phyloP scores from a whole-genome alignment of 2,329 filamentous ascomycete species.

The Alternaria consortialis region DNA sequence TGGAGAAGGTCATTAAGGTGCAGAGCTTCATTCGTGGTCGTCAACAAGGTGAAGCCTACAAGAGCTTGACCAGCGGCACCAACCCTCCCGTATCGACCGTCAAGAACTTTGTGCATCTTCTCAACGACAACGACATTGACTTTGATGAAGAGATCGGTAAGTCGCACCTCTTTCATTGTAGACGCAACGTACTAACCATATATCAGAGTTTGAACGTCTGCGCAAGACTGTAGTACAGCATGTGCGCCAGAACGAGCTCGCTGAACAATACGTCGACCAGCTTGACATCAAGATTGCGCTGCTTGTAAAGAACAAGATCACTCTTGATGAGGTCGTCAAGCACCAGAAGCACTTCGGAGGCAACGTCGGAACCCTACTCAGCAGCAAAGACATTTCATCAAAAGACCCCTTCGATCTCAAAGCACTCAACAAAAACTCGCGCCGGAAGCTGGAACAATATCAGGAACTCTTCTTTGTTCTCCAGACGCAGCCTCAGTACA shows the following conservation, averaged over 20 bases:
- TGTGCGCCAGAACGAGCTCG: conserved; percentile 94
- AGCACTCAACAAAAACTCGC: conserved; percentile 94
- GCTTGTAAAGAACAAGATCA: conserved; percentile 99
- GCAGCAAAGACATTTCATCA: conserved; percentile 87
- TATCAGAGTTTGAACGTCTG: conserved; percentile 83
- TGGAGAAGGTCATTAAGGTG: conserved; percentile 98
- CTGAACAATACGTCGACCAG: conserved; percentile 98
- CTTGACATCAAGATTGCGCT: conserved; percentile 99
- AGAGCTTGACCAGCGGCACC: conserved; percentile 93
- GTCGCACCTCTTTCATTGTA: conserved; percentile 1
- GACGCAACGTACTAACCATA: conserved; percentile 24
- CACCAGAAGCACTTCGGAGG: conserved; percentile 97
- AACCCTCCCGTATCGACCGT: conserved; percentile 96
- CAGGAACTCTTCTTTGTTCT: conserved; percentile 98
- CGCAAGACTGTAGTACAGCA: conserved; percentile 97
- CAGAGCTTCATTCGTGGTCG: conserved; percentile 96
- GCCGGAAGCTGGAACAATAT: conserved; percentile 94
- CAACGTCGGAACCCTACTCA: conserved; percentile 82
- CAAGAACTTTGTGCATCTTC: conserved; percentile 96
- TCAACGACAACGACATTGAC: conserved; percentile 98
- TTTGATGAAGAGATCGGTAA: conserved; percentile 90
- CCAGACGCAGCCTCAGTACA: conserved; percentile 94
- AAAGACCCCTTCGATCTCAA: conserved; percentile 96
- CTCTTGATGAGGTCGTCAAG: conserved; percentile 94
- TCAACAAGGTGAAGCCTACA: conserved; percentile 97